Evolutionary conservation across 1,139 yeast species (phyloP).

Genomic region (Saccharomyces hybrid): DNA sequence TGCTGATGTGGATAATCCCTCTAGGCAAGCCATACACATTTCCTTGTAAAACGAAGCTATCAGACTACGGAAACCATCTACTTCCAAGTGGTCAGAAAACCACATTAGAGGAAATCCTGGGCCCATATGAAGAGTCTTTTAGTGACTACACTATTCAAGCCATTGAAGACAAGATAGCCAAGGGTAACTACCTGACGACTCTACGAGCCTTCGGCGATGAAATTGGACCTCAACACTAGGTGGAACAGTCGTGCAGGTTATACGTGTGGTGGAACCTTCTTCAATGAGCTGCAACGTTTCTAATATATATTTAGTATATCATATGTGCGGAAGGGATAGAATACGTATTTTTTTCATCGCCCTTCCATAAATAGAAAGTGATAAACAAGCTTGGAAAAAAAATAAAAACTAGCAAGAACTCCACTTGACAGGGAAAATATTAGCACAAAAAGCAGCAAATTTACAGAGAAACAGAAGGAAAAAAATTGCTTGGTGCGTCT

Average conservation of each 20-base stretch:
- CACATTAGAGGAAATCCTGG: conserved; percentile 6
- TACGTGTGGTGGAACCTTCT: not conserved
- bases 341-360: not conserved
- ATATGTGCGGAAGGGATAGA: not conserved
- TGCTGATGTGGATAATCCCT: conserved; percentile 24
- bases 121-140: conserved; percentile 16
- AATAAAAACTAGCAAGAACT: not conserved
- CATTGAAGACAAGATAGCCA: conserved; percentile 13
- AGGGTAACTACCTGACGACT: conserved; percentile 15
- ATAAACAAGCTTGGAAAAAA: not conserved
- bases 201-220: conserved; percentile 16
- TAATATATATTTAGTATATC: not conserved
- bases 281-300: not conserved
- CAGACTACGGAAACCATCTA: not conserved
- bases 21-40: conserved; percentile 3
- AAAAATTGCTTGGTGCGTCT: not conserved
- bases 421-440: not conserved
- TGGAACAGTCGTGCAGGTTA: not conserved
- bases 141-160: conserved; percentile 11
- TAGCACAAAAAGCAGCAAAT: not conserved
- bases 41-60: not conserved
- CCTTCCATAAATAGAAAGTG: not conserved
- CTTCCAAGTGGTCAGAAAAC: not conserved
- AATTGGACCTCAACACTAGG: not conserved
- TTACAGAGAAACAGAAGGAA: not conserved